A percentile compares a stretch with the other conserved stretches of the same genome.
These are phyloP conservation scores for Myrica gale DNA, from an alignment of 306 rosid species.

Conservation along the genomic window DNA sequence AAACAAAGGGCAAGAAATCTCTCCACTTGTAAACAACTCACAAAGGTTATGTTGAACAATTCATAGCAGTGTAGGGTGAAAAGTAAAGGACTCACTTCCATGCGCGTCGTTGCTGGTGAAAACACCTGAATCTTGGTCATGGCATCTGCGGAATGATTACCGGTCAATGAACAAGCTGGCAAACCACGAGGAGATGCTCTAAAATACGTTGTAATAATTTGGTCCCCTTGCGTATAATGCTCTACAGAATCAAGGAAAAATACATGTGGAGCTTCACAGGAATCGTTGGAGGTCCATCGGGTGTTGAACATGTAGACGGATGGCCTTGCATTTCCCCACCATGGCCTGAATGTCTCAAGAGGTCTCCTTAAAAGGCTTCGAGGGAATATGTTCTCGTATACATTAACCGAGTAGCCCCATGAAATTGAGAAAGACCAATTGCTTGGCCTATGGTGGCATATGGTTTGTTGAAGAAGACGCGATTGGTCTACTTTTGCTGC, in stretches of 20 bases:
- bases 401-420: slow-evolving; percentile 3
- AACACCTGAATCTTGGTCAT: neutral
- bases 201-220: neutral
- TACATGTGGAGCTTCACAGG: slow-evolving; percentile 1
- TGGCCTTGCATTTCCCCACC: neutral
- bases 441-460: slow-evolving; percentile 41
- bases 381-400: neutral
- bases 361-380: slow-evolving; percentile 1
- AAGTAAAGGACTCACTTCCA: neutral
- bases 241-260: neutral
- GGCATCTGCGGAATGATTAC: neutral
- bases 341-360: neutral
- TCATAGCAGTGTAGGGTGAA: too few species aligned
- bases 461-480: slow-evolving; percentile 44
- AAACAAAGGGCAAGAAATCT: too few species aligned
- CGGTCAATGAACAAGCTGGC: neutral
- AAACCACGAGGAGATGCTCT: neutral
- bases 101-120: neutral
- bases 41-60: too few species aligned
- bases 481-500: neutral
- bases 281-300: neutral
- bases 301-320: slow-evolving; percentile 1
- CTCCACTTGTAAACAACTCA: too few species aligned
- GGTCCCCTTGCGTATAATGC: neutral
- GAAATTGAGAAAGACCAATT: slow-evolving; percentile 38